Evolutionary conservation across 202 grass and related monocot species (phyloP), one percentile per base, ranked within the genome.

Genomic region (Cymbopogon flexuosus): DNA sequence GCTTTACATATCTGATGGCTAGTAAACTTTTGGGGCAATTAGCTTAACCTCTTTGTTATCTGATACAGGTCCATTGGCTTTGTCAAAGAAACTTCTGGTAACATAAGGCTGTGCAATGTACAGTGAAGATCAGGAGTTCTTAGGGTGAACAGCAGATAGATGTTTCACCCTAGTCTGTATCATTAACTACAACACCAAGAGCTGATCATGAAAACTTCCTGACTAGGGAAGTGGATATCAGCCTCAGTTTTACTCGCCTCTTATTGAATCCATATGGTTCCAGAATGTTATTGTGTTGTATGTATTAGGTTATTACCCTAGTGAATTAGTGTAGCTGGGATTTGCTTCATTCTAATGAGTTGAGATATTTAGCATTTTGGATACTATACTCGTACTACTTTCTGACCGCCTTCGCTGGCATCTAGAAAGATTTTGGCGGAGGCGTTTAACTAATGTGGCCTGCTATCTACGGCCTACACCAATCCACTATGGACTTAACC

Each of bases 221-320:
- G 64, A 56, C 16, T 36, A 33, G 8, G 80, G 61, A 46, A 52
- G 15, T 75, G 54, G 16, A 76, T 84, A 27, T 12, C 22, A 68
- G 70, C 24, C 36, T 80, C 62, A 23, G 19, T 29, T 23, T 77
- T 11, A 30, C 37, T 24, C 11, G 19, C 10, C 8, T n/a, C 39
- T 45, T 83, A 19, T 52, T 82, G 65, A 8, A 36, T 66, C 62
- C 11, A n/a, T n/a, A 13, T 51, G 73, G 57, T 11, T 22, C 40
- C 22, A 72, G 49, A 58, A 39, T 71, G 12, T 30, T 73, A 6
- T 1, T 72, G n/a, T 49, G 19, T 24, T 71, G 72, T 84, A 77
- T 80, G 43, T 84, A 76, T 70, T 79, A 63, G 41, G 62, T 39
- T 36, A 23, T 70, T 63, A 23, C 64, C n/a, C 10, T 58, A 36